phyloP scores from a whole-genome alignment of 257 asterid species.

The Nicotiana otophora region DNA sequence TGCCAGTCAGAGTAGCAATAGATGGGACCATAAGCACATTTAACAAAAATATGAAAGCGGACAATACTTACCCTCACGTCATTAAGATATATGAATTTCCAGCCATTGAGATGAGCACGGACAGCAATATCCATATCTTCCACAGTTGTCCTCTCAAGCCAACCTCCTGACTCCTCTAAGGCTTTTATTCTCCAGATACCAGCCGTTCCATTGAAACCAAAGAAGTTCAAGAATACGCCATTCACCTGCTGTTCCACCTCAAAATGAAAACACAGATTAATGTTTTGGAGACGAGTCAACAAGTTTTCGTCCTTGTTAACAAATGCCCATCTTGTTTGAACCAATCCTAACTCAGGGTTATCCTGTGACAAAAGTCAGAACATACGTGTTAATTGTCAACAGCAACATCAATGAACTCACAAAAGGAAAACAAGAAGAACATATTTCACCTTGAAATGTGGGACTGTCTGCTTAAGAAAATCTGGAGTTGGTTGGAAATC shows the following conservation, averaged over 20 bases:
- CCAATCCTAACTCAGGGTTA: constrained; percentile 54
- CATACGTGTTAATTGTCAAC: neutral
- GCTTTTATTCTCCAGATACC: constrained; percentile 76
- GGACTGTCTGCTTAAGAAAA: constrained; percentile 62
- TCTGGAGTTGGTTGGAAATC: constrained; percentile 66
- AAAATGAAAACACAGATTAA: constrained; percentile 60
- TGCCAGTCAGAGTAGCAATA: neutral
- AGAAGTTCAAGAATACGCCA: constrained; percentile 64
- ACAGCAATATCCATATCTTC: constrained; percentile 77
- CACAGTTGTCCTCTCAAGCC: constrained; percentile 73
- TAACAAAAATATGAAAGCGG: neutral
- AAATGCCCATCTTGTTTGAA: constrained; percentile 66
- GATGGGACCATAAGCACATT: neutral
- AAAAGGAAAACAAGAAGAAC: neutral
- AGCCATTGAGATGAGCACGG: constrained; percentile 63
- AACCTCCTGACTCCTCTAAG: constrained; percentile 68
- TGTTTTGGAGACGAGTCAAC: constrained; percentile 64
- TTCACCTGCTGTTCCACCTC: constrained; percentile 82
- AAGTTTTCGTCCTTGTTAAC: constrained; percentile 69
- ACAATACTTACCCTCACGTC: constrained; percentile 48
- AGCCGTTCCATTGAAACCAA: constrained; percentile 74
- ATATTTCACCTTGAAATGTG: constrained; percentile 51
- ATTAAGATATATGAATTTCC: constrained; percentile 62
- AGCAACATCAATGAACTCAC: neutral
- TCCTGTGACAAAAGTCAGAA: constrained; percentile 35